Evolutionary conservation across 73 alveolate genomes (phyloP), one percentile per base, ranked within the genome.

Genomic region (Uronychia binucleata): DNA sequence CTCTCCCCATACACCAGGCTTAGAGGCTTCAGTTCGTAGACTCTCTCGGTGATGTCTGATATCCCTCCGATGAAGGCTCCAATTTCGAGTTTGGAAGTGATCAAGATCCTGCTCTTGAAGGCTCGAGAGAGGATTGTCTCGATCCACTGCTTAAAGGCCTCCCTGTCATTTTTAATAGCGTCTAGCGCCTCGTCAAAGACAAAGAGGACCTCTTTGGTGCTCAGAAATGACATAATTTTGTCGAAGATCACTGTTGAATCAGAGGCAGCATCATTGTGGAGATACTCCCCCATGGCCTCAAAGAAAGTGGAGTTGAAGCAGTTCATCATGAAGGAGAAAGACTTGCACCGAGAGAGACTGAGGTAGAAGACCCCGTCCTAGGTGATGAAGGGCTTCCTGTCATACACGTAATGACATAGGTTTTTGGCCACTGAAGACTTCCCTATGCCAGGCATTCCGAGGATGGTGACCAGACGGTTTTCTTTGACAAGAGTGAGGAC

Each of bases 401-500:
- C 81, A 5, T 75, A 26, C 59, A 87, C 35, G 80, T 87, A 87
- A 35, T 87, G 82, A 0, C 75, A 81, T 25, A 86, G 83, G 77
- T 80, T 80, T 35, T 87, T 87, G 29, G 80, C 58, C 1, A 87
- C 31, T 28, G 89, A 30, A 0, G 91, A 58, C 33, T 88, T 88
- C 1, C 94, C 94, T 28, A 88, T 88, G 30, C 94, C 94, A 0
- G 90, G 91, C n/a, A 83, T 31, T 1, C 94, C 94, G n/a, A 75
- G 82, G 0, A 88, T 33, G 0, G 86, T 83, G 35, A 88, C 88
- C 30, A 88, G 46, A 31, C 94, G 35, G 79, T 82, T 75, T 27
- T 75, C 8, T 30, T 75, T 30, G 29, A 26, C 32, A 28, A 28
- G 58, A 28, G 28, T 30, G 46, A 75, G 1, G 28, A 75, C 30